phyloP scores from a whole-genome alignment of 225 moss, liverwort and hornwort genomes.

The Ulota crispa region DNA sequence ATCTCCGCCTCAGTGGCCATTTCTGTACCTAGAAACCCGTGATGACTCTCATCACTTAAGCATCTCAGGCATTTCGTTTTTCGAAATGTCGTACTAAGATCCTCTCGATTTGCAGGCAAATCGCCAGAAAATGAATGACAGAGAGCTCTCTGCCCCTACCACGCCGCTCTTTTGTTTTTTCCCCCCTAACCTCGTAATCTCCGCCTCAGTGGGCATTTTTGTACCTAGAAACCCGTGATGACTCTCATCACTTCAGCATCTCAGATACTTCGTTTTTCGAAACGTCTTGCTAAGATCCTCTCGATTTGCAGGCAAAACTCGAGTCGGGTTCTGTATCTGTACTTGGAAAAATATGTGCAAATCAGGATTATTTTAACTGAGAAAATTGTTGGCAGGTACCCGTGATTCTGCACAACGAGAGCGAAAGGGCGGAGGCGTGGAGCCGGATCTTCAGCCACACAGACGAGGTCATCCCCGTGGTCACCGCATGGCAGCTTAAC shows the following conservation, averaged over 20 bases:
- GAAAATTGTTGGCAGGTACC: conserved; percentile 56
- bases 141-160: too few relatives aligned
- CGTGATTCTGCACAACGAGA: conserved; percentile 84
- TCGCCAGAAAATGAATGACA: conserved; percentile 78
- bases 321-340: not conserved
- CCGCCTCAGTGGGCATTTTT: not conserved
- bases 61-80: not conserved
- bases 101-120: not conserved
- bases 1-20: not conserved
- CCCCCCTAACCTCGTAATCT: not conserved
- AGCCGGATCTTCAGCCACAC: conserved; percentile 82
- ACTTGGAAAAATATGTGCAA: not conserved
- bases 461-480: conserved; percentile 74
- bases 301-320: not conserved
- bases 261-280: not conserved
- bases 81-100: not conserved
- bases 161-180: too few relatives aligned
- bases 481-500: conserved; percentile 93
- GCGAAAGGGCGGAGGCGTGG: conserved; percentile 81
- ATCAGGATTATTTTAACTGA: not conserved
- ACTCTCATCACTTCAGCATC: not conserved
- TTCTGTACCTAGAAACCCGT: not conserved
- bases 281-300: not conserved
- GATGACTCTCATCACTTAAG: not conserved
- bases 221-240: not conserved